Conservation (phyloP, 805 yeast genomes). For the Brettanomyces bruxellensis region DNA sequence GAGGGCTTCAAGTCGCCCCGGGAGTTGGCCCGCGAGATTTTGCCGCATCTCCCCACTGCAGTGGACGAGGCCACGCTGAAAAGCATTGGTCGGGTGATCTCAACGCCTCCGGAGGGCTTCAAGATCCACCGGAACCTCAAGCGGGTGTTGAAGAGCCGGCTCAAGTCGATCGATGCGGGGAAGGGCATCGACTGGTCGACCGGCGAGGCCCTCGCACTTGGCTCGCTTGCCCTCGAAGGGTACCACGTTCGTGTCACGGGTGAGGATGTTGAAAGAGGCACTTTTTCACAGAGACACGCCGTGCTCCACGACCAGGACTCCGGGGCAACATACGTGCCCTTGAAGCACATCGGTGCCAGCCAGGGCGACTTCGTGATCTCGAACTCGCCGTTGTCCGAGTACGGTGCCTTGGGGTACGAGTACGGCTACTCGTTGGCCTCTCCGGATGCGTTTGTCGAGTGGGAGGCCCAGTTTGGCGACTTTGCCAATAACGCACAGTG, state of each 20-base stretch:
- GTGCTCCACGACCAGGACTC: conserved; percentile 93
- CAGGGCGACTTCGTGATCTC: conserved; percentile 85
- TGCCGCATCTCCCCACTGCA: conserved; percentile 95
- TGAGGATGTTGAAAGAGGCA: conserved; percentile 99
- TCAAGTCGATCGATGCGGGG: conserved; percentile 75
- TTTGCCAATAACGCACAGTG: conserved; percentile 99
- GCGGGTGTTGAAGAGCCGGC: conserved; percentile 84
- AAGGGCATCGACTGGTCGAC: conserved; percentile 98
- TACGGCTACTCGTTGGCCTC: conserved; percentile 97
- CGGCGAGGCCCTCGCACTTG: conserved; percentile 98
- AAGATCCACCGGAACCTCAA: conserved; percentile 91
- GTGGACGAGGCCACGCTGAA: conserved; percentile 64
- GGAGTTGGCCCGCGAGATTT: conserved; percentile 89
- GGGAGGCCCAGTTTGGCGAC: conserved; percentile 99
- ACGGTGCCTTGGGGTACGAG: conserved; percentile 99
- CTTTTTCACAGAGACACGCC: conserved; percentile 98
- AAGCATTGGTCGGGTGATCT: conserved; percentile 67
- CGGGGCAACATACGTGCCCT: conserved; percentile 77
- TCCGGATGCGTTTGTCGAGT: conserved; percentile 92
- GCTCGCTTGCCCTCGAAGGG: conserved; percentile 86
- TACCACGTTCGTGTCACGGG: conserved; percentile 96
- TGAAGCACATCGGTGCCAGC: conserved; percentile 65
- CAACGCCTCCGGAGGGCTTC: conserved; percentile 81
- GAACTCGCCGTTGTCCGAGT: conserved; percentile 94
- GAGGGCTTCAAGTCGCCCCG: conserved; percentile 97